Base-by-base conservation (phyloP, 139 green algal species). In the Chlorella sorokiniana region DNA sequence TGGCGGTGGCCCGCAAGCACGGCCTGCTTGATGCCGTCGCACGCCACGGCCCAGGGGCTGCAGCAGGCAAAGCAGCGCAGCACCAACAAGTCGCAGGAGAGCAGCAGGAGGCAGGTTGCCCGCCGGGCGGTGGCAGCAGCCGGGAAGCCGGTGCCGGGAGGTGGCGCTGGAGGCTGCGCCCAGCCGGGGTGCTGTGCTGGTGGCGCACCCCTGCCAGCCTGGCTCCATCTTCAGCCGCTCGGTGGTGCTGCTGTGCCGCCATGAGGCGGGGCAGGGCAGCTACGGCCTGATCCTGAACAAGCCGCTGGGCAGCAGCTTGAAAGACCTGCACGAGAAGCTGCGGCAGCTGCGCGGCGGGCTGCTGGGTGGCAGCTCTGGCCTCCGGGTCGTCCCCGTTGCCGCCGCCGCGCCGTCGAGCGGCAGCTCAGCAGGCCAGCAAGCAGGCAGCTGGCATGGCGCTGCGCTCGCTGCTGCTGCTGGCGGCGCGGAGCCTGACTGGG, bases 221-320 rank as follows among this genome's bases (percentile, higher is more conserved):
- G 65, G 59, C 54, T 61, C 29, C n/a, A 79, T 79, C 25, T 84
- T 84, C 45, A 23, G 16, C 31, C 78, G 65, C 40, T 77, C 78
- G 1, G 65, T 68, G 4, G 78, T 84, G 40, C 65, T 84, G 40
- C n/a, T 84, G 54, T 78, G 78, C 56, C 45, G 45, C 20, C 78
- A 84, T 22, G 78, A 56, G 27, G 25, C 27, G 27, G 27, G 29
- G 6, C 8, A 33, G 25, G 69, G 72, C 65, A 42, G 20, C 25
- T 67, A 61, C 54, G 77, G 78, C 0, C 45, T 84, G 2, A 38
- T 73, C 29, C 14, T 84, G 64, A 84, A 84, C 69, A 84, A 84
- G 42, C 65, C 78, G 18, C 45, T 73, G 64, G 78, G 78, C 78
- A 74, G 42, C 41, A 69, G 42, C 78, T 40, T 75, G 59, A 31